Conservation (phyloP, 139 green algal genomes). For the Closterium sp. region DNA sequence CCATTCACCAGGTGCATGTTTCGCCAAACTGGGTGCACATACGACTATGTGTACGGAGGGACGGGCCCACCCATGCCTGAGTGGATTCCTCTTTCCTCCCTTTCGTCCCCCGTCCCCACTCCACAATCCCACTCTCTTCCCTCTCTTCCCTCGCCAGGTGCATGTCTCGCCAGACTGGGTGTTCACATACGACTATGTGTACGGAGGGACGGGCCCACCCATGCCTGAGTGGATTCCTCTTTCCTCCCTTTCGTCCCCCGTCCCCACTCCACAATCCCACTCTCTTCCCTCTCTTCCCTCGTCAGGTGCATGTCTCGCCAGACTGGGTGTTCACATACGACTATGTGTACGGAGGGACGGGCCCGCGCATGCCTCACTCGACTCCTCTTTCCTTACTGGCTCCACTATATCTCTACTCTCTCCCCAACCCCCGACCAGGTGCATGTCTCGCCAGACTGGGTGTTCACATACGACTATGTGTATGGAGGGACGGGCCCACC, state of each 20-base stretch:
- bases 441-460: slow-evolving; percentile 42
- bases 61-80: too few species aligned
- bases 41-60: slow-evolving; percentile 55
- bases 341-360: slow-evolving; percentile 12
- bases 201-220: slow-evolving; percentile 7
- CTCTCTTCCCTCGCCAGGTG: slow-evolving; percentile 9
- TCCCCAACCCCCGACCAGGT: not conserved
- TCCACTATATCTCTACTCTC: too few species aligned
- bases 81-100: too few species aligned
- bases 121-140: too few species aligned
- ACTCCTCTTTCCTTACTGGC: too few species aligned
- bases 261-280: not conserved
- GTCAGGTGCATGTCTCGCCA: slow-evolving; percentile 38
- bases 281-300: not conserved
- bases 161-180: slow-evolving; percentile 41
- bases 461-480: slow-evolving; percentile 57
- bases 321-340: slow-evolving; percentile 56
- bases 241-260: too few species aligned
- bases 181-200: slow-evolving; percentile 58
- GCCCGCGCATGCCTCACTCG: not conserved
- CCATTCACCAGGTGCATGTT: slow-evolving; percentile 30
- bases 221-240: too few species aligned
- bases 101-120: too few species aligned
- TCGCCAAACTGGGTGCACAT: slow-evolving; percentile 44
- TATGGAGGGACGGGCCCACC: too few species aligned